Base-by-base conservation (phyloP, 2,329 filamentous ascomycete genomes). In the Endothia cerciana region DNA sequence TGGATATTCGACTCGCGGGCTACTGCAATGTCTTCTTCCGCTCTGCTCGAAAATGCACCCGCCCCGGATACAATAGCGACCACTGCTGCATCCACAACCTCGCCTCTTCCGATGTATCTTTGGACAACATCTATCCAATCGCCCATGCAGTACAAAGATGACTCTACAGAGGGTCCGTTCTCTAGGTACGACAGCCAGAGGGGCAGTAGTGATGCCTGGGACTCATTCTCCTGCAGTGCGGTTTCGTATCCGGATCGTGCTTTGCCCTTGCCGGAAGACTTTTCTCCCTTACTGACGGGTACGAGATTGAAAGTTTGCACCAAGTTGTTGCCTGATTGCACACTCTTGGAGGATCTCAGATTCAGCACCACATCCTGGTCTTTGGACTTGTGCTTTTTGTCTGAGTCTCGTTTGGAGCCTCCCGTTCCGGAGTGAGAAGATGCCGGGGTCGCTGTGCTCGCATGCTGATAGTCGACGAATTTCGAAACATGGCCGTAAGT, bases 401-500 rank as follows among this genome's bases (percentile, higher is more conserved):
- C 53, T n/a, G 33, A 36, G 13, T 22, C 33, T 22, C 30, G 53
- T 38, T 22, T 51, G 2, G 25, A 51, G 22, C 28, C 53, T 56
- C 30, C 53, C 30, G 17, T 22, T 36, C 53, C 53, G 30, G 53
- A 56, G 17, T 6, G 53, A 10, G 53, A 56, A 19, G 53, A 38
- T 38, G 53, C 19, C 22, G 53, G 17, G 19, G 30, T 30, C 3
- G 8, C 53, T 38, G 30, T n/a, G 53, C 53, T 51, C 10, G 25
- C 25, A 51, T 51, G 47, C 22, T 51, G 53, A 11, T 56, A 56
- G 19, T 38, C 19, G 30, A 56, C 53, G 19, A 38, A 56, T 22
- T 56, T 36, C 30, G 53, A 56, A 22, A 56, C 53, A 36, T 56
- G 53, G 19, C 53, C 53, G 30, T 56, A 56, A 22, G 53, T 56